Evolutionary conservation across 1,284 basidiomycete species (phyloP), one percentile per base, ranked within the genome.

Genomic region (Inonotus hispidus): DNA sequence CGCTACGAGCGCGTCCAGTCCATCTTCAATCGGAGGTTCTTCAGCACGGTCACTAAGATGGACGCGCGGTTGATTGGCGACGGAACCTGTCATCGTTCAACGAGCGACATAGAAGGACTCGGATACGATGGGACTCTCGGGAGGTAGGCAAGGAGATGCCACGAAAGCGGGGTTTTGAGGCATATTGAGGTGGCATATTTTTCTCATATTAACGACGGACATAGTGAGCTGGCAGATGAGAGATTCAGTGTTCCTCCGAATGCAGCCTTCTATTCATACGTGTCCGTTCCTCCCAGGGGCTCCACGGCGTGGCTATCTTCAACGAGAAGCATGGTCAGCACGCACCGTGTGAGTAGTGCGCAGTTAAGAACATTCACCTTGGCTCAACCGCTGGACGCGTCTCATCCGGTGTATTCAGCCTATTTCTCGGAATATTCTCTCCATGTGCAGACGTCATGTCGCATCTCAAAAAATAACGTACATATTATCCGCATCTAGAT

Each of bases 71-170:
- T 7, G 16, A 6, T n/a, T 32, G 32, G 50, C 50, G 32, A 52
- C 55, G 23, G 55, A 27, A 32, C 6, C 19, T 21, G 55, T 46
- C 53, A 21, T 41, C 6, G 41, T 2, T 13, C 19, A 21, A 41
- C n/a, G 23, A 27, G 3, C 19, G 41, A 43, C 41, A 41, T 32
- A 41, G 27, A 35, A n/a, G 16, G 46, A 46, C 41, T 19, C 50
- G 27, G 55, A 27, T 52, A 55, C 47, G 50, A 56, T 50, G 59
- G 25, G 8, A 80, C 67, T 7, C 80, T 82, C 3, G 37, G 53
- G 64, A 75, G 78, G 21, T 75, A 71, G 8, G 62, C 16, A 21
- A 59, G 14, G 70, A 72, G 14, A 67, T 63, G 2, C 59, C 38
- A 38, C 63, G 41, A 39, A 54, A 47, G 54, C 53, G 52, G 10